phyloP scores from a whole-genome alignment of 108 stramenopile genomes.

The Cylindrotheca fusiformis region DNA sequence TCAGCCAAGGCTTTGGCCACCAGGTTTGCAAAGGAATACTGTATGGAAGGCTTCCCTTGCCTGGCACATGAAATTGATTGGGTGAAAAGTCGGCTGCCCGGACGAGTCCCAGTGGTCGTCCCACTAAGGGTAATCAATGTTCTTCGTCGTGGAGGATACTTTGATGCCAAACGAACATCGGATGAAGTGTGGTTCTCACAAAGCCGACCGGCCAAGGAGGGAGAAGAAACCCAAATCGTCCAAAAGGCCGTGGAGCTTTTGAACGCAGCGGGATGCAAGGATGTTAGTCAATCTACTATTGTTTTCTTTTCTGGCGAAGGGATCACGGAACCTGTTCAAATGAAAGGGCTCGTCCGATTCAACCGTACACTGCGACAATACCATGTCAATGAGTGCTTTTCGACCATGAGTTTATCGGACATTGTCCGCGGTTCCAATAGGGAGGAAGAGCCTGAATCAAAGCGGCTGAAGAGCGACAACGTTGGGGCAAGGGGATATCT shows the following conservation, averaged over 20 bases:
- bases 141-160: conserved; percentile 65
- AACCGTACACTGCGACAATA: conserved; percentile 33
- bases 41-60: conserved; percentile 66
- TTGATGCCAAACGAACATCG: conserved; percentile 40
- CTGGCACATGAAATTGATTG: conserved; percentile 59
- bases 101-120: conserved; percentile 51
- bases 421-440: conserved; percentile 7
- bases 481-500: conserved; percentile 41
- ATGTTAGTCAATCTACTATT: conserved; percentile 46
- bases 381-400: conserved; percentile 40
- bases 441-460: conserved; percentile 8
- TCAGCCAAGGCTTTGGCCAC: conserved; percentile 79
- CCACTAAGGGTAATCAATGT: conserved; percentile 55
- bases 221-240: conserved; percentile 35
- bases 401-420: conserved; percentile 31
- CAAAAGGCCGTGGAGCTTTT: conserved; percentile 42
- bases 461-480: conserved; percentile 4
- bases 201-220: conserved; percentile 33
- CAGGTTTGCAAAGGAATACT: conserved; percentile 54
- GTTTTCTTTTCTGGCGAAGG: conserved; percentile 34
- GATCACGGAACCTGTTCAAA: conserved; percentile 23
- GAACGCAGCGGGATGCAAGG: conserved; percentile 47
- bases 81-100: conserved; percentile 48
- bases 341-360: conserved; percentile 45
- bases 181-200: conserved; percentile 47